Base-by-base conservation (phyloP, 2,329 filamentous ascomycete species). In the Drechslerella coelobrocha region DNA sequence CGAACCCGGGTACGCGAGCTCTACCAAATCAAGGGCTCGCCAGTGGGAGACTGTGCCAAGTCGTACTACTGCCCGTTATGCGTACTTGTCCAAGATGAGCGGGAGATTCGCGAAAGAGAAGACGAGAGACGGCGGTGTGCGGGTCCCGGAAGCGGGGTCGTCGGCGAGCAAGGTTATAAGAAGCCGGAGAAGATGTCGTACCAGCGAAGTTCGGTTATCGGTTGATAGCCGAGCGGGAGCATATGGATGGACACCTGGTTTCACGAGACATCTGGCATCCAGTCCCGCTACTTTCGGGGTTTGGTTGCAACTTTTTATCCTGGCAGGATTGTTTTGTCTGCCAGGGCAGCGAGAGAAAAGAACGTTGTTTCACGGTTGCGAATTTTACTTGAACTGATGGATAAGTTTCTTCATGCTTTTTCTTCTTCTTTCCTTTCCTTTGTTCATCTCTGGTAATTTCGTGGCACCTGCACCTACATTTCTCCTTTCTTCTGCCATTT, bases 51-150 rank as follows among this genome's bases (percentile, higher is more conserved):
- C 52, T 76, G 75, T 34, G 72, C 65, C 3, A 76, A 73, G 50
- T 73, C 75, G 1, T 76, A 76, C 52, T 76, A 75, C 37, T 76
- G 75, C 48, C 69, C 72, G 12, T 39, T 68, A 9, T 76, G 75
- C 54, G 73, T 73, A 17, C 68, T 76, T 31, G 69, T 76, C 24
- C 75, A 76, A 27, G 75, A 76, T 34, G 75, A 76, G 27, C 62
- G 75, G 31, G 75, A 76, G 31, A 75, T 76, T 10, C 51, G 51
- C 1, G 61, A 76, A 21, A 65, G 75, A 2, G 75, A 76, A 52
- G 75, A 75, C 19, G 73, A 76, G 68, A 73, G 62, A 45, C 63
- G 68, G 47, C 37, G 73, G 47, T 75, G 74, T 27, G 75, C 74
- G 1, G 75, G 75, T 4, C 75, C 75, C 4, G 73, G 75, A 14